Percentiles rank a stretch among this genome's conserved stretches.
Conservation (phyloP, 345 rosid species). For the Arabidopsis arenosa region DNA sequence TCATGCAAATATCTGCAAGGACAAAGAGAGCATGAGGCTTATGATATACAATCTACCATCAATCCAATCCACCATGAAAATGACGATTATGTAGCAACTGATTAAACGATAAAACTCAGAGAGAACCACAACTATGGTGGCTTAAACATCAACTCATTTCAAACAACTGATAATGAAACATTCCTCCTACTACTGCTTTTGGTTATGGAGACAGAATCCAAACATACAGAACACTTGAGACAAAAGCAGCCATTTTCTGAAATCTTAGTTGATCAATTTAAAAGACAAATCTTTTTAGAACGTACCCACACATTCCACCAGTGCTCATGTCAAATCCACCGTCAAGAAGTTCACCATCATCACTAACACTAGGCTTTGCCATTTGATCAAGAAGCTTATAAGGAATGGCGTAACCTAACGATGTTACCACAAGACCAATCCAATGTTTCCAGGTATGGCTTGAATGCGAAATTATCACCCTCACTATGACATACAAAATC, state of each 20-base stretch:
- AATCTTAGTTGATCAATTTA: background rate
- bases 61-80: background rate
- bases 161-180: constrained; percentile 5
- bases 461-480: constrained; percentile 68
- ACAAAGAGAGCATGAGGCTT: constrained; percentile 10
- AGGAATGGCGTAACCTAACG: constrained; percentile 67
- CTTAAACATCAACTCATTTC: background rate
- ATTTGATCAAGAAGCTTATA: constrained; percentile 73
- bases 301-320: constrained; percentile 92
- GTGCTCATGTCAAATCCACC: constrained; percentile 91
- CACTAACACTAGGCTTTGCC: constrained; percentile 75
- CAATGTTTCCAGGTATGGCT: constrained; percentile 83
- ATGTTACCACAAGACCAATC: constrained; percentile 72
- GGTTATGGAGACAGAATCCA: constrained; percentile 15
- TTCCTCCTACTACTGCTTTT: background rate
- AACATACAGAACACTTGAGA: constrained; percentile 1
- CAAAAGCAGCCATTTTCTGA: background rate
- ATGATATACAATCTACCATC: background rate
- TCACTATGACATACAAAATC: constrained; percentile 71
- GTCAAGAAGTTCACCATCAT: constrained; percentile 83
- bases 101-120: background rate
- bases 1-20: constrained; percentile 78
- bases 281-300: background rate
- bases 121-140: background rate
- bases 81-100: background rate